Base-by-base conservation (phyloP, 2,329 filamentous ascomycete species). In the Talaromyces albobiverticillius region DNA sequence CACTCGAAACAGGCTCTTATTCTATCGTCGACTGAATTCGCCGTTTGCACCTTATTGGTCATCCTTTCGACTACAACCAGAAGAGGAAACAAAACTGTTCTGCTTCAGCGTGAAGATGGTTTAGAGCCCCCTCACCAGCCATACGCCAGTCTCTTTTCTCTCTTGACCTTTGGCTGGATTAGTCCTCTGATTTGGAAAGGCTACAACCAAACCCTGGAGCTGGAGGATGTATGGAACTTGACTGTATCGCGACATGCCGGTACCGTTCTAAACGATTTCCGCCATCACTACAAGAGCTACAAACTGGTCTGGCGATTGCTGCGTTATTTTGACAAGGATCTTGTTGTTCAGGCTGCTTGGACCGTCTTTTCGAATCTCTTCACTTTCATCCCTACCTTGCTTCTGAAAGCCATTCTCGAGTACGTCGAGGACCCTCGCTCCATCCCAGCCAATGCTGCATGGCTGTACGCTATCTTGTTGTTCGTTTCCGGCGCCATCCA, bases 401-500 rank as follows among this genome's bases (percentile, higher is more conserved):
- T 99, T 18, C 81, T 99, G 38, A 93, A 92, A 68, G 88, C 88
- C 14, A 97, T 99, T 57, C 79, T 99, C 25, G 86, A 96, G 70
- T 96, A 95, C 65, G 88, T 97, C n/a, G 91, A 99, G 73, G 79
- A 88, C 53, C 91, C 92, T 1, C 79, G 83, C 1, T 76, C 79
- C 3, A 87, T 87, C 0, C 92, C 94, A 0, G 75, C 81, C 47
- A 97, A 94, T 67, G 91, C 96, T 16, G 86, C 95, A 20, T 99
- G 94, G 94, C 84, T 99, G 48, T 96, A 93, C 64, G 94, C 97
- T 45, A 90, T 95, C 45, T 79, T 96, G 2, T 82, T 99, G 7
- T 93, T 95, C 38, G 79, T 91, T 38, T 87, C 92, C 7, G 91
- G 94, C 56, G 80, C 89, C 38, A 75, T 94, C 22, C 88, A 91